Percentiles rank a stretch among this genome's conserved stretches.
Conservation (phyloP, 306 rosid species). For the Oxytropis ochrocephala region DNA sequence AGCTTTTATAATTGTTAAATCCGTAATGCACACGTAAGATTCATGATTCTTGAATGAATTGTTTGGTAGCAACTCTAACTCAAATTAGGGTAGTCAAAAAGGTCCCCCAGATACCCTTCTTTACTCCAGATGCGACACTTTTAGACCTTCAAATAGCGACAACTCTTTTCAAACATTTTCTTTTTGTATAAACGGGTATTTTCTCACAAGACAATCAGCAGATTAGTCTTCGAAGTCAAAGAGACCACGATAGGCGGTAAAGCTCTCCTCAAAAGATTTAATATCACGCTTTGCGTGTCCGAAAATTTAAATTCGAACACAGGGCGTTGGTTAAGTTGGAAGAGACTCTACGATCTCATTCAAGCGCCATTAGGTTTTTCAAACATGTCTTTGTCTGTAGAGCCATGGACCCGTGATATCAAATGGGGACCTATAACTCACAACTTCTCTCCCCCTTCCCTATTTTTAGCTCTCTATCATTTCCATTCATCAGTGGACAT, state of each 20-base stretch:
- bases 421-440: conserved; percentile 16
- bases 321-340: too few species aligned
- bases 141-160: not conserved
- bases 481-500: not conserved
- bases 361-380: too few species aligned
- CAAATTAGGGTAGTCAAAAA: not conserved
- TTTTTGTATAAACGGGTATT: too few species aligned
- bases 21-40: not conserved
- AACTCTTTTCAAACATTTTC: not conserved
- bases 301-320: too few species aligned
- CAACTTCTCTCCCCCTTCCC: not conserved
- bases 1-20: not conserved
- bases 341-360: too few species aligned
- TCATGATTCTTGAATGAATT: too few species aligned
- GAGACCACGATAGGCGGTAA: too few species aligned
- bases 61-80: conserved; percentile 7
- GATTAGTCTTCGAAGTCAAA: too few species aligned
- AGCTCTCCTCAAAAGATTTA: too few species aligned
- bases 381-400: too few species aligned
- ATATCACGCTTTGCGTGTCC: too few species aligned
- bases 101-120: not conserved
- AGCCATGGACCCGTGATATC: conserved; percentile 17
- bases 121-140: not conserved
- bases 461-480: not conserved
- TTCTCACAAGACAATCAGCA: too few species aligned